Evolutionary conservation across 1,139 yeast genomes (phyloP).

Genomic region (Blastobotrys proliferans): DNA sequence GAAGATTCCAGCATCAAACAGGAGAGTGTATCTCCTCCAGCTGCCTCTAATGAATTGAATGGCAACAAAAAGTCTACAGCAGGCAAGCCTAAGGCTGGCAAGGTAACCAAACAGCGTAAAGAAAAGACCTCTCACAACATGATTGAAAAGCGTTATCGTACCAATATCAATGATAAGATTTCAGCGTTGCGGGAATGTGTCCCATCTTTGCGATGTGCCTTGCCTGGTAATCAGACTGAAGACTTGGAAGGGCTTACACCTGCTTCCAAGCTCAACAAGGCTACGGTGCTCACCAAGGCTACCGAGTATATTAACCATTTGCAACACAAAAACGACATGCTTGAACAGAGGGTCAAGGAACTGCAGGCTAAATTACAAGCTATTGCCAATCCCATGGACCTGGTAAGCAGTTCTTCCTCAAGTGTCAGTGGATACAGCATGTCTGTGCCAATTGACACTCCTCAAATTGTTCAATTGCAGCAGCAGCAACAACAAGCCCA

Average conservation of each 20-base stretch:
- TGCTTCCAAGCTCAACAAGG: slow-evolving; percentile 81
- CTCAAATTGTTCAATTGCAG: too few species aligned
- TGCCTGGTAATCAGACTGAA: slow-evolving; percentile 36
- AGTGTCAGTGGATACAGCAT: slow-evolving; percentile 7
- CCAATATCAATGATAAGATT: slow-evolving; percentile 71
- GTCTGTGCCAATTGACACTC: not conserved
- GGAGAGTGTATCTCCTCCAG: slow-evolving; percentile 6
- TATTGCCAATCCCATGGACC: slow-evolving; percentile 2
- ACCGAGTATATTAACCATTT: slow-evolving; percentile 85
- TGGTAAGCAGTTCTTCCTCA: not conserved
- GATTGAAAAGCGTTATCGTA: slow-evolving; percentile 75
- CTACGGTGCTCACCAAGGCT: slow-evolving; percentile 81
- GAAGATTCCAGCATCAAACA: slow-evolving; percentile 1
- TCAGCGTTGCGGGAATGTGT: slow-evolving; percentile 70
- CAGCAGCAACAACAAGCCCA: slow-evolving; percentile 1
- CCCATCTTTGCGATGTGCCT: slow-evolving; percentile 47
- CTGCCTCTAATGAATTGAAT: not conserved
- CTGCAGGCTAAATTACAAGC: slow-evolving; percentile 28
- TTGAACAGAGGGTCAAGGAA: slow-evolving; percentile 52
- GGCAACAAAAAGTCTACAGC: slow-evolving; percentile 15
- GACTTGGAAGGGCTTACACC: slow-evolving; percentile 84
- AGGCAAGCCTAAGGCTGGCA: slow-evolving; percentile 25
- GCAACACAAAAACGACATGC: slow-evolving; percentile 59
- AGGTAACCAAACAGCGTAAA: slow-evolving; percentile 37
- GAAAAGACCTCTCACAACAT: slow-evolving; percentile 70